A percentile compares a stretch with the other conserved stretches of the same genome.
phyloP scores from a whole-genome alignment of 2,329 filamentous ascomycete species.

The Esteya vermicola region DNA sequence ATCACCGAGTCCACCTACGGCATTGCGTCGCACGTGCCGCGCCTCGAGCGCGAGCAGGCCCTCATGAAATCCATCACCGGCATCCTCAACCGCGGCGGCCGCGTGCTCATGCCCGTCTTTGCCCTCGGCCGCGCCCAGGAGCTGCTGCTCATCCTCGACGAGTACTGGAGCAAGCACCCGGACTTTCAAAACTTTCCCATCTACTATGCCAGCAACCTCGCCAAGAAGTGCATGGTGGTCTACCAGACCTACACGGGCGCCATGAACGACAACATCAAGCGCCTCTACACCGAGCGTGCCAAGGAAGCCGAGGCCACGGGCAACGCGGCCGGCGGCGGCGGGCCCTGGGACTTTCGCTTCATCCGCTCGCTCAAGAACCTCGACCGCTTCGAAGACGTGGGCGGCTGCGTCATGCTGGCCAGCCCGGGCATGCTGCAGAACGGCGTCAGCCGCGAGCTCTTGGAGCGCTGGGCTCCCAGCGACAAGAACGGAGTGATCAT shows the following conservation, averaged over 20 bases:
- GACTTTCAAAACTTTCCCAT: conserved; percentile 88
- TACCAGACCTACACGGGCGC: conserved; percentile 97
- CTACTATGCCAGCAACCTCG: conserved; percentile 93
- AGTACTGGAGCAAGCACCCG: conserved; percentile 85
- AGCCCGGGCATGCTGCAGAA: conserved; percentile 98
- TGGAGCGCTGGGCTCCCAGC: conserved; percentile 92
- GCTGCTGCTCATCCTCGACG: conserved; percentile 82
- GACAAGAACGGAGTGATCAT: conserved; percentile 97
- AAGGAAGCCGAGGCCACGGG: conserved; percentile 75
- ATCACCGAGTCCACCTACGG: conserved; percentile 98
- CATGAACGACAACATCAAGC: conserved; percentile 99
- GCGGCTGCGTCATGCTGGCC: conserved; percentile 91
- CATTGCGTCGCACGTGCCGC: conserved; percentile 83
- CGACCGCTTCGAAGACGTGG: conserved; percentile 91
- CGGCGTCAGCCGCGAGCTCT: conserved; percentile 78
- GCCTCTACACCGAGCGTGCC: conserved; percentile 84
- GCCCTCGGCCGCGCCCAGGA: conserved; percentile 90
- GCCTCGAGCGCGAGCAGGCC: conserved; percentile 78
- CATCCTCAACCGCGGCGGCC: conserved; percentile 79
- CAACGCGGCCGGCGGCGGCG: conserved; percentile 59
- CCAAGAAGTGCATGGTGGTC: conserved; percentile 93
- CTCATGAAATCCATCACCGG: conserved; percentile 92
- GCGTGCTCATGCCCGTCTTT: conserved; percentile 90
- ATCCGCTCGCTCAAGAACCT: conserved; percentile 85
- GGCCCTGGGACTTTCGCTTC: conserved; percentile 93